Evolutionary conservation across 208 protist species (phyloP).

Genomic region (Crithidia fasciculata): DNA sequence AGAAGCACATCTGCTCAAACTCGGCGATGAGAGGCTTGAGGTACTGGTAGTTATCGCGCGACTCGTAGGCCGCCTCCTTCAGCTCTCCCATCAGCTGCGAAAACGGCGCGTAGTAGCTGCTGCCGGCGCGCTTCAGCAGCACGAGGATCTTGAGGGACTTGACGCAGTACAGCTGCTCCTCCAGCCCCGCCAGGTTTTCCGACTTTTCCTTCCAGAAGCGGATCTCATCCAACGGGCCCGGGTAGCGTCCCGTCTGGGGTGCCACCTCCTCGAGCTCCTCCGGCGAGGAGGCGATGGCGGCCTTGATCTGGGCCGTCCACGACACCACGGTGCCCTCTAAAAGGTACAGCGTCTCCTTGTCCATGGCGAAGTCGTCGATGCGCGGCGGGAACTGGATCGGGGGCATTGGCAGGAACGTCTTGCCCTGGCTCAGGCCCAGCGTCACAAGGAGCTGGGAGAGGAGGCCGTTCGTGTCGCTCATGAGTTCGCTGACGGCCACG

Average conservation of each 20-base stretch:
- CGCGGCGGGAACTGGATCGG: conserved; percentile 82
- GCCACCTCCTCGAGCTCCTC: conserved; percentile 82
- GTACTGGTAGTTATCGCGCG: conserved; percentile 92
- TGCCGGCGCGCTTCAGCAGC: conserved; percentile 90
- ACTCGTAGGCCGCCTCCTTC: conserved; percentile 85
- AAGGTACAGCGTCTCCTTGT: conserved; percentile 92
- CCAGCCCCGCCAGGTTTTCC: conserved; percentile 91
- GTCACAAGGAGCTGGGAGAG: conserved; percentile 91
- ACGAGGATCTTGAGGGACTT: conserved; percentile 93
- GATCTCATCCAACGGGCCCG: conserved; percentile 94
- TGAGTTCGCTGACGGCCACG: conserved; percentile 92
- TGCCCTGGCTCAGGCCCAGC: conserved; percentile 91
- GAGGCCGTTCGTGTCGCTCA: conserved; percentile 90
- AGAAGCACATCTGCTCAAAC: conserved; percentile 84
- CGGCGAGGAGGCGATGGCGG: conserved; percentile 86
- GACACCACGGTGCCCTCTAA: conserved; percentile 93
- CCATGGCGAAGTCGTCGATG: conserved; percentile 78
- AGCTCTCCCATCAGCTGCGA: conserved; percentile 90
- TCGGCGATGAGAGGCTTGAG: conserved; percentile 87
- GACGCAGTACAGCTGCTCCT: conserved; percentile 93
- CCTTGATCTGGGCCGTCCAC: conserved; percentile 93
- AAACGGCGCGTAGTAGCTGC: conserved; percentile 91
- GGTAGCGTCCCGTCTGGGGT: conserved; percentile 69
- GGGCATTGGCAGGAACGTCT: conserved; percentile 94
- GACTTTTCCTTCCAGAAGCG: conserved; percentile 96